Conservation (phyloP, 1,139 yeast genomes). For the Arxiozyma bovina region DNA sequence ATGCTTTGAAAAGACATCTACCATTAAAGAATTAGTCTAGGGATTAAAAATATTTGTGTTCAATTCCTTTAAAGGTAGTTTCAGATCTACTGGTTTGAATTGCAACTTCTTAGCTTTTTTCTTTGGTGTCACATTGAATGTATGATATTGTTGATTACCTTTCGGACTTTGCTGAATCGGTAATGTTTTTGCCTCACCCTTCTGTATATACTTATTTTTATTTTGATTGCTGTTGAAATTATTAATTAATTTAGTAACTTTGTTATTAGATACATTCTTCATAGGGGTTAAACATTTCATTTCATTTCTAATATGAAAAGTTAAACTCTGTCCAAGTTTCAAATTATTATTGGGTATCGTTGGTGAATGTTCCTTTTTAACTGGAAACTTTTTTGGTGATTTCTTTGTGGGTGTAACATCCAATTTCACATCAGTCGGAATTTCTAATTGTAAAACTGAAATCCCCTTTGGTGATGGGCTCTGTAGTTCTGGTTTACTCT, state of each 20-base stretch:
- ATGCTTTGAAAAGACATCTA: not conserved
- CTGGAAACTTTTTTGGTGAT: slow-evolving; percentile 1
- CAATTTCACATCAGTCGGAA: slow-evolving; percentile 4
- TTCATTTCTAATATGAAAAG: slow-evolving; percentile 28
- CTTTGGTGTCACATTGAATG: slow-evolving; percentile 3
- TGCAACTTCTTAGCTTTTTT: slow-evolving; percentile 9
- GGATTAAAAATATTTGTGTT: slow-evolving; percentile 15
- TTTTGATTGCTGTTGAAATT: slow-evolving; percentile 8
- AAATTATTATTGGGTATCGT: slow-evolving; percentile 5
- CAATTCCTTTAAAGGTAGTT: slow-evolving; percentile 15
- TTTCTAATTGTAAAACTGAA: slow-evolving; percentile 21
- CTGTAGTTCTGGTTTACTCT: not conserved
- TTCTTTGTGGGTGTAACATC: slow-evolving; percentile 9
- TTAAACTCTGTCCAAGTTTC: slow-evolving; percentile 28
- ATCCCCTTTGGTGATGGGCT: slow-evolving; percentile 16
- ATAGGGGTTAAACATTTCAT: slow-evolving; percentile 26
- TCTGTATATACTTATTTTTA: not conserved
- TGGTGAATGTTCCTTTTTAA: slow-evolving; percentile 7
- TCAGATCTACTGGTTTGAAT: slow-evolving; percentile 10
- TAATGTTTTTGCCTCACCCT: not conserved
- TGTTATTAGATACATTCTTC: slow-evolving; percentile 27
- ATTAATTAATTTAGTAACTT: slow-evolving; percentile 28
- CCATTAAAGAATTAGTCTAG: not conserved
- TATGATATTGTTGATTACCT: slow-evolving; percentile 2
- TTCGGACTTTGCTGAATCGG: not conserved